Evolutionary conservation across 2,329 filamentous ascomycete genomes (phyloP).

Genomic region (Coniella vitis): DNA sequence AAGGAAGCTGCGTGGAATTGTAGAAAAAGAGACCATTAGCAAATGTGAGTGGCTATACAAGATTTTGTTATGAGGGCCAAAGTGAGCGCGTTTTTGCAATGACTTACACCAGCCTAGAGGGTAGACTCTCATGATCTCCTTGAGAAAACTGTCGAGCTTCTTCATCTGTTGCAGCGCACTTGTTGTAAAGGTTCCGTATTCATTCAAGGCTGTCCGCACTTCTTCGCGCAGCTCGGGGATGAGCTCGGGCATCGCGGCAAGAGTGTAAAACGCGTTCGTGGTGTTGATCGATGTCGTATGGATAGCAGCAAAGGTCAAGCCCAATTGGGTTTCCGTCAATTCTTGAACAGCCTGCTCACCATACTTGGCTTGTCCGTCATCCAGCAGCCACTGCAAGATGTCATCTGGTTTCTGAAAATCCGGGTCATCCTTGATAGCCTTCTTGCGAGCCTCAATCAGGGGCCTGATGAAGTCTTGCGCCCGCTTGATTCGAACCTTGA

Average conservation of each 20-base stretch:
- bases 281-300: slow-evolving; percentile 41
- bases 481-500: slow-evolving; percentile 26
- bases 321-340: slow-evolving; percentile 35
- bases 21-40: neutral
- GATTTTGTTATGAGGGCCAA: neutral
- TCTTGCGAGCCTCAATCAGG: slow-evolving; percentile 26
- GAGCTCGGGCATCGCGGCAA: slow-evolving; percentile 44
- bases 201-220: slow-evolving; percentile 31
- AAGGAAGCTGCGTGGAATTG: slow-evolving; percentile 32
- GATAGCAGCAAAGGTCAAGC: slow-evolving; percentile 42
- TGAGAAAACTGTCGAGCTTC: slow-evolving; percentile 26
- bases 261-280: slow-evolving; percentile 44
- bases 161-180: slow-evolving; percentile 26
- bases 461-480: slow-evolving; percentile 30
- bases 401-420: slow-evolving; percentile 33
- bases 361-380: slow-evolving; percentile 30
- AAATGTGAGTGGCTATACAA: neutral
- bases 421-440: slow-evolving; percentile 17
- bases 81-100: too few relatives aligned
- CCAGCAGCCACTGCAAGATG: slow-evolving; percentile 40
- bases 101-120: slow-evolving; percentile 26
- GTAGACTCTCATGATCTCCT: slow-evolving; percentile 25
- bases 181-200: slow-evolving; percentile 24
- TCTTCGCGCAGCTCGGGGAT: slow-evolving; percentile 46
- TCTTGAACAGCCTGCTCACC: slow-evolving; percentile 25